Conservation (phyloP, 2,329 filamentous ascomycete species). For the Colletotrichum truncatum region DNA sequence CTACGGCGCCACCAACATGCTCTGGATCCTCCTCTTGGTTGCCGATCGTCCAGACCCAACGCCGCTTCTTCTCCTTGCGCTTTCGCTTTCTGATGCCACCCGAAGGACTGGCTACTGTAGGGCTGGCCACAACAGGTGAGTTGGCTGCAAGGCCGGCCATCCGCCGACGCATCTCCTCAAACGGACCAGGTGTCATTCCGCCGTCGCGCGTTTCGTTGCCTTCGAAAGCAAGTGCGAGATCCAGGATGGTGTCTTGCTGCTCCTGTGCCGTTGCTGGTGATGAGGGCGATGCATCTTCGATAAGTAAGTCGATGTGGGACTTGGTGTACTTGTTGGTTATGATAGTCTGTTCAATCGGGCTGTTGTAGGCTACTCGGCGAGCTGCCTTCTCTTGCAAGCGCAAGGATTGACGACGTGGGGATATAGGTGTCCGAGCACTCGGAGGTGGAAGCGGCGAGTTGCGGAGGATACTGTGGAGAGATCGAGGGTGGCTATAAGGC, state of each 20-base stretch:
- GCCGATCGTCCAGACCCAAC: constrained; percentile 74
- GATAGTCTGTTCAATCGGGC: constrained; percentile 71
- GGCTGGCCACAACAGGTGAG: constrained; percentile 42
- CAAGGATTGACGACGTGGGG: constrained; percentile 62
- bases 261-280: constrained; percentile 46
- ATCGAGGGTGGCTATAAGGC: constrained; percentile 67
- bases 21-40: constrained; percentile 57
- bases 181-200: constrained; percentile 69
- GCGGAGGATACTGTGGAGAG: constrained; percentile 70
- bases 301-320: constrained; percentile 71
- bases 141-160: constrained; percentile 59
- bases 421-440: constrained; percentile 58
- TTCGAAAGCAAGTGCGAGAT: constrained; percentile 60
- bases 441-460: constrained; percentile 70
- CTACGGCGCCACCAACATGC: constrained; percentile 52
- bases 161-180: constrained; percentile 69
- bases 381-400: constrained; percentile 64
- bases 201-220: constrained; percentile 67
- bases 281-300: constrained; percentile 63
- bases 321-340: constrained; percentile 69
- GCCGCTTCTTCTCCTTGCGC: constrained; percentile 67
- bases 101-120: constrained; percentile 41
- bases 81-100: constrained; percentile 62
- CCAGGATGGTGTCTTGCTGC: constrained; percentile 54
- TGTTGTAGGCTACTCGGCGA: constrained; percentile 69